These are phyloP conservation scores for Penicillium sp. DNA, from an alignment of 2,329 filamentous ascomycete genomes.

Conservation along the genomic window DNA sequence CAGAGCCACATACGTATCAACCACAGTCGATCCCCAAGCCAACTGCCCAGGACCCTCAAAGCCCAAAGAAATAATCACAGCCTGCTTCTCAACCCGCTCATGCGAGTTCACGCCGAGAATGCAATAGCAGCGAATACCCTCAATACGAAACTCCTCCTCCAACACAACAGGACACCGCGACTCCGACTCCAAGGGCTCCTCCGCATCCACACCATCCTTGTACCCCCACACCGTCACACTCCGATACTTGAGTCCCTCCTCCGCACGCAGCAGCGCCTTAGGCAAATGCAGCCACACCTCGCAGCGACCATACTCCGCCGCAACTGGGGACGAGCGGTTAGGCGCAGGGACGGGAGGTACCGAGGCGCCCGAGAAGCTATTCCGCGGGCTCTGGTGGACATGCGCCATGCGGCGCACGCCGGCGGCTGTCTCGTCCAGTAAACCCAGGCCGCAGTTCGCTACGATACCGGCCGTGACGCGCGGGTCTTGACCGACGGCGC, in stretches of 20 bases:
- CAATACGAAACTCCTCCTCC: slow-evolving; percentile 50
- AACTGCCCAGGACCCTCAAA: slow-evolving; percentile 44
- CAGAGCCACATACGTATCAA: slow-evolving; percentile 49
- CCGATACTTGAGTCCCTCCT: slow-evolving; percentile 50
- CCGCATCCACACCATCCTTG: slow-evolving; percentile 32
- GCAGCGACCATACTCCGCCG: slow-evolving; percentile 41
- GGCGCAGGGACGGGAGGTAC: slow-evolving; percentile 17
- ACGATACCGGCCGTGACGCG: slow-evolving; percentile 44
- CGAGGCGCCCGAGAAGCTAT: slow-evolving; percentile 31
- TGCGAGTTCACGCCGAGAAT: slow-evolving; percentile 61
- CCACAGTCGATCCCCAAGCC: slow-evolving; percentile 41
- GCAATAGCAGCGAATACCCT: slow-evolving; percentile 52
- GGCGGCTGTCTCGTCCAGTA: slow-evolving; percentile 47
- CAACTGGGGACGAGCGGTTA: slow-evolving; percentile 32
- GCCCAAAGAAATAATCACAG: slow-evolving; percentile 50
- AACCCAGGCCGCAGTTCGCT: slow-evolving; percentile 42
- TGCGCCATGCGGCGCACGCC: slow-evolving; percentile 44
- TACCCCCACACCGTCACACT: slow-evolving; percentile 44
- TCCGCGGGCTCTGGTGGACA: slow-evolving; percentile 35
- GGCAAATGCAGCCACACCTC: slow-evolving; percentile 50
- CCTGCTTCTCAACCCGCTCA: slow-evolving; percentile 58
- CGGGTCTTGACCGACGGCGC: slow-evolving; percentile 42
- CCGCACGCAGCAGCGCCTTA: slow-evolving; percentile 53
- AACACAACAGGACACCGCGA: slow-evolving; percentile 38
- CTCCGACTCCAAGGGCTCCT: slow-evolving; percentile 31